These are phyloP conservation scores for Microbotryomycetes sp. DNA, from an alignment of 1,284 basidiomycete species.

Conservation along the genomic window DNA sequence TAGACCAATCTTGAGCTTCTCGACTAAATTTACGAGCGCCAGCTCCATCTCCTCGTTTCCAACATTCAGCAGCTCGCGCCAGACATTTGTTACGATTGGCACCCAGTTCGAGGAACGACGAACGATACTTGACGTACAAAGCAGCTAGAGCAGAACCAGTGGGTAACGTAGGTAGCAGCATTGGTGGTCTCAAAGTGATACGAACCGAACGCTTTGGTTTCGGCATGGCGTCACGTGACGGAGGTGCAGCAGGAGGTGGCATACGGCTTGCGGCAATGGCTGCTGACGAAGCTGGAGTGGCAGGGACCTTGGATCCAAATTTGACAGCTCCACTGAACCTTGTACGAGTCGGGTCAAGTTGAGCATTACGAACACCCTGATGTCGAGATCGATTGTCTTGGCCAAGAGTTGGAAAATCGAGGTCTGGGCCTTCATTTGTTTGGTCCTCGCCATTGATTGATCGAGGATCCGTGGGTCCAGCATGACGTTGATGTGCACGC, in stretches of 20 bases:
- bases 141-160: conserved; percentile 71
- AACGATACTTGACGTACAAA: conserved; percentile 80
- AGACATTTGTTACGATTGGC: conserved; percentile 89
- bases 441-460: background rate
- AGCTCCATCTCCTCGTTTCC: conserved; percentile 86
- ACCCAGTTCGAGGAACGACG: conserved; percentile 78
- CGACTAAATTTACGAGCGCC: conserved; percentile 87
- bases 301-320: conserved; percentile 30
- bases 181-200: conserved; percentile 70
- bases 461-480: background rate
- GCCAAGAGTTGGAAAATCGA: conserved; percentile 79
- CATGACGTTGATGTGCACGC: conserved; percentile 8
- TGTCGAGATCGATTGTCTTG: conserved; percentile 43
- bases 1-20: conserved; percentile 87
- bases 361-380: conserved; percentile 37
- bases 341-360: conserved; percentile 67
- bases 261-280: background rate
- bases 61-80: conserved; percentile 91
- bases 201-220: conserved; percentile 72
- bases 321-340: conserved; percentile 78
- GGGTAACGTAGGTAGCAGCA: conserved; percentile 76
- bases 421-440: conserved; percentile 26
- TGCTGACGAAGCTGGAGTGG: conserved; percentile 1
- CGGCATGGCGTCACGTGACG: conserved; percentile 48
- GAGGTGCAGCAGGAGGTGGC: conserved; percentile 11